These are phyloP conservation scores for Candida silvicultrix DNA, from an alignment of 805 yeast genomes.

Conservation along the genomic window DNA sequence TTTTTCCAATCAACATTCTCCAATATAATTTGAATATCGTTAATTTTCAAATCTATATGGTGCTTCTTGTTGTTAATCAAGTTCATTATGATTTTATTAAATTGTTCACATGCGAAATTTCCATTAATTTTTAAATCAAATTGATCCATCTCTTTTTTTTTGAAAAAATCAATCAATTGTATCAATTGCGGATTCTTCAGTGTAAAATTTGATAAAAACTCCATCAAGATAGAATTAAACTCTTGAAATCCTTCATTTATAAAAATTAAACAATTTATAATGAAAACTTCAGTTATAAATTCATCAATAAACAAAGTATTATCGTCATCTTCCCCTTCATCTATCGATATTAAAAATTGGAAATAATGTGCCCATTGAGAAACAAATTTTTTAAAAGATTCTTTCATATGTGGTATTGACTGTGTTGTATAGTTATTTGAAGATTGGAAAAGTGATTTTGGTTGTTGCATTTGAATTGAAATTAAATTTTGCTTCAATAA, in stretches of 20 bases:
- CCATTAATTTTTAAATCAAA: too few species aligned
- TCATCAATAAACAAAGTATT: constrained; percentile 12
- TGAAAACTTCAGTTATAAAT: constrained; percentile 8
- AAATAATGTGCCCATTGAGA: not conserved
- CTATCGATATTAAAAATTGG: not conserved
- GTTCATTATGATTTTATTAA: not conserved
- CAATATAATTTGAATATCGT: constrained; percentile 22
- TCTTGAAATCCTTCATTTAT: constrained; percentile 11
- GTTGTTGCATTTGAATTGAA: not conserved
- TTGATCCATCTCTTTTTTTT: not conserved
- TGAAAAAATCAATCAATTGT: constrained; percentile 1
- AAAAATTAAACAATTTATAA: constrained; percentile 8
- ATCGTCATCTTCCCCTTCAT: too few species aligned
- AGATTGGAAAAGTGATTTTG: not conserved
- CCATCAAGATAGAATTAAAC: constrained; percentile 6
- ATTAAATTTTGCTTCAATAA: not conserved
- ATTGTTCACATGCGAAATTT: not conserved
- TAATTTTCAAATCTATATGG: constrained; percentile 4
- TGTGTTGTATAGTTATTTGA: not conserved
- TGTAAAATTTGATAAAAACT: constrained; percentile 1
- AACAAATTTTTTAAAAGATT: not conserved
- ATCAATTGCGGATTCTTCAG: not conserved
- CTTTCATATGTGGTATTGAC: not conserved
- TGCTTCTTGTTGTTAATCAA: not conserved
- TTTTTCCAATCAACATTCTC: constrained; percentile 28